phyloP scores from a whole-genome alignment of 495 filamentous ascomycete genomes.

The Podospora pseudoanserina region DNA sequence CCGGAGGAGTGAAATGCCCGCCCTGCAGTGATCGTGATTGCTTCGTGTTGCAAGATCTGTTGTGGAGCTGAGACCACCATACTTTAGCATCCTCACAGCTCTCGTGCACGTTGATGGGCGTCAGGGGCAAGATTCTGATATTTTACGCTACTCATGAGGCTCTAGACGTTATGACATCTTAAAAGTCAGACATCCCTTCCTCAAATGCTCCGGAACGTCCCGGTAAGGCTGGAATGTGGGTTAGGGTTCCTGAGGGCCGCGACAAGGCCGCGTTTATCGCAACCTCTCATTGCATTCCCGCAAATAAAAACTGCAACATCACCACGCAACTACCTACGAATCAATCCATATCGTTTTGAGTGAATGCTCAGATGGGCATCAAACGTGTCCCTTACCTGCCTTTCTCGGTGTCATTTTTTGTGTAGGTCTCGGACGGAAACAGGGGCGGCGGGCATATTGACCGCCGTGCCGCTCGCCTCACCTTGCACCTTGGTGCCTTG shows the following conservation, averaged over 20 bases:
- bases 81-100: background rate
- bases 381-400: background rate
- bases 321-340: background rate
- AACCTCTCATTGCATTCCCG: background rate
- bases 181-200: background rate
- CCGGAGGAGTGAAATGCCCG: background rate
- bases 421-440: background rate
- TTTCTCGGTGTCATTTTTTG: background rate
- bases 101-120: background rate
- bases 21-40: background rate
- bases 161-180: background rate
- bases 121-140: background rate
- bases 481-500: background rate
- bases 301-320: background rate
- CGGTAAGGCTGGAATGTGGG: background rate
- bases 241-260: background rate
- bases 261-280: background rate
- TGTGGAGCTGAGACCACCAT: background rate
- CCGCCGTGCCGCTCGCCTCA: background rate
- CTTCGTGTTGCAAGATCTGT: background rate
- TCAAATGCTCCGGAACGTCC: background rate
- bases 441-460: background rate
- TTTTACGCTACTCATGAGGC: background rate
- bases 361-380: background rate
- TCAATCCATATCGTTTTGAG: background rate